Evolutionary conservation across 345 rosid species (phyloP).

Genomic region (Citrus australasica): DNA sequence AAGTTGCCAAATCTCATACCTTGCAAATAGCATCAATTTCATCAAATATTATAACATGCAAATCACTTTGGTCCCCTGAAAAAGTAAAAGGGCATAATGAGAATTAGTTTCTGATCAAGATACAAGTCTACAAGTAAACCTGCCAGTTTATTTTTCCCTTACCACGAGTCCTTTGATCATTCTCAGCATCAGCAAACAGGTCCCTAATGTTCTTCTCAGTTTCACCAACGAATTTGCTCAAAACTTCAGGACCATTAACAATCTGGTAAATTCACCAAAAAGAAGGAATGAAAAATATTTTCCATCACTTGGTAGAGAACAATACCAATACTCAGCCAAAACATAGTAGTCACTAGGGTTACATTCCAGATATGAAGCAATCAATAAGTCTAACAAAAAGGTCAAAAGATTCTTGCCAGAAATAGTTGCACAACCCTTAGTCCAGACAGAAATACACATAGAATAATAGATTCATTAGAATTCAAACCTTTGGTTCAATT

Average conservation of each 20-base stretch:
- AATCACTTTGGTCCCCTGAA: constrained; percentile 91
- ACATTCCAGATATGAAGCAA: background rate
- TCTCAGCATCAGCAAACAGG: constrained; percentile 97
- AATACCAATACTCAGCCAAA: background rate
- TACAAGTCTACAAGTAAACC: constrained; percentile 14
- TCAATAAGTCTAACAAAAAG: background rate
- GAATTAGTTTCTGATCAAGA: constrained; percentile 12
- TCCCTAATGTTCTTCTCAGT: constrained; percentile 95
- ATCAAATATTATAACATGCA: constrained; percentile 97
- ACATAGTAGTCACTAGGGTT: background rate
- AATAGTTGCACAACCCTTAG: background rate
- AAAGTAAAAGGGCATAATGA: constrained; percentile 19
- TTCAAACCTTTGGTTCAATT: constrained; percentile 90
- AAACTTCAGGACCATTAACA: constrained; percentile 96
- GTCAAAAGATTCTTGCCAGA: background rate
- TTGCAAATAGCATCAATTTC: constrained; percentile 99
- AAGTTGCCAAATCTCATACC: constrained; percentile 45
- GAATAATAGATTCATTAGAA: background rate
- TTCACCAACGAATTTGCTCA: constrained; percentile 99
- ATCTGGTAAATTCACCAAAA: constrained; percentile 49
- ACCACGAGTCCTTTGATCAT: constrained; percentile 86
- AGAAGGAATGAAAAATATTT: constrained; percentile 4
- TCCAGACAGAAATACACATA: background rate
- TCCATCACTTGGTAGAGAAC: constrained; percentile 5
- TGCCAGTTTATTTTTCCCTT: constrained; percentile 20